Percentiles rank a stretch among this genome's conserved stretches.
These are phyloP conservation scores for Inonotus obliquus DNA, from an alignment of 1,284 basidiomycete genomes.

Conservation along the genomic window DNA sequence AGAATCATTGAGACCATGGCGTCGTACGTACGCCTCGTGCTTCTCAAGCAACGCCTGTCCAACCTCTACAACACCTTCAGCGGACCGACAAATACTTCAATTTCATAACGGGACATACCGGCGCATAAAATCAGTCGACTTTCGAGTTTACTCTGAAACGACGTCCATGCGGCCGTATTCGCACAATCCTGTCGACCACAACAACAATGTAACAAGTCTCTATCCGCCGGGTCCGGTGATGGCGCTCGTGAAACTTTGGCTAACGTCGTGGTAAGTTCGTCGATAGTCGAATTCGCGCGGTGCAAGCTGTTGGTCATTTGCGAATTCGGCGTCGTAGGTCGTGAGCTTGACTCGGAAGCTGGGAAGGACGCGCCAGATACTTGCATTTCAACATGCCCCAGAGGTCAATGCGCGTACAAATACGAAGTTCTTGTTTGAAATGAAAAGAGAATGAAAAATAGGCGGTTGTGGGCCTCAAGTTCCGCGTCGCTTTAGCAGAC, in stretches of 20 bases:
- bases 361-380: neutral
- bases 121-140: constrained; percentile 77
- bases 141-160: constrained; percentile 64
- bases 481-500: neutral
- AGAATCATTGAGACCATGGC: constrained; percentile 51
- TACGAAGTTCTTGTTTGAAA: neutral
- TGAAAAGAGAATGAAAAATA: constrained; percentile 6
- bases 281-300: constrained; percentile 47
- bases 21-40: constrained; percentile 81
- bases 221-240: constrained; percentile 52
- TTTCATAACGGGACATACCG: constrained; percentile 45
- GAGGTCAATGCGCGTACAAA: neutral
- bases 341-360: constrained; percentile 19
- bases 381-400: constrained; percentile 7
- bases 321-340: constrained; percentile 48
- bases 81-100: neutral
- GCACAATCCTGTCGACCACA: constrained; percentile 64
- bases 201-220: constrained; percentile 50
- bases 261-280: constrained; percentile 70
- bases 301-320: constrained; percentile 51
- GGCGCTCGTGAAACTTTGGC: constrained; percentile 63
- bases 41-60: constrained; percentile 85
- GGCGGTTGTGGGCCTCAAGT: neutral
- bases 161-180: constrained; percentile 57
- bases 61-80: constrained; percentile 82